Base-by-base conservation (phyloP, 129 eudicot genomes). In the Deinandra increscens region DNA sequence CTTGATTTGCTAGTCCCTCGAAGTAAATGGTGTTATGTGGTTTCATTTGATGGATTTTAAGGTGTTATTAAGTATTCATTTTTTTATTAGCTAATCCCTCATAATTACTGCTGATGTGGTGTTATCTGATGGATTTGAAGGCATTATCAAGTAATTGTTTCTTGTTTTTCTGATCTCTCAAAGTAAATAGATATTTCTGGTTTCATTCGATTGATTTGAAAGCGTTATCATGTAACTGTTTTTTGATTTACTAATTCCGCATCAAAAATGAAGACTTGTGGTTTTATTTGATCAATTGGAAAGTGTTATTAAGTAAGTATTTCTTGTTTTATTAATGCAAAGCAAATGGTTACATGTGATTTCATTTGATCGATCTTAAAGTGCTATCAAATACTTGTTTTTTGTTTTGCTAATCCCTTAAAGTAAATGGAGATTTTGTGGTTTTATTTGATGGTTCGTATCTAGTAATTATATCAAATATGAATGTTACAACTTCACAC, bases 321-420 rank as follows among this genome's bases (percentile, higher is more conserved):
- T 33, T 33, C 22, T 19, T 72, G 13, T 42, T 17, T 43, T 33
- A 23, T 58, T 26, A 45, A 49, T 31, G 4, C 22, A 31, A 14
- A 31, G 17, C 22, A 48, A 8, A 53, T 20, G 60, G 14, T 8
- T 29, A 10, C 8, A 17, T 71, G 45, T 60, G 37, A 46, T 71
- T 59, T 71, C 26, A 7, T 58, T 8, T 56, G 42, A 29, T 7
- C 8, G 58, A n/a, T 29, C 42, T n/a, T 17, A 34, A 72, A 7
- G 60, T 72, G 69, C 29, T 44, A 18, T 44, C 59, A 39, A 44
- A 68, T 46, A 60, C 7, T 72, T 60, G 69, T 9, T 17, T 59
- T 6, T 46, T 58, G 13, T 38, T 56, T 56, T 44, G 49, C 44
- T 41, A 23, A 26, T 44, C 20, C 41, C 9, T 31, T 2, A 48